Percentiles rank a stretch among this genome's conserved stretches.
These are phyloP conservation scores for Gossypium gossypioides DNA, from an alignment of 441 rosid species.

Conservation along the genomic window DNA sequence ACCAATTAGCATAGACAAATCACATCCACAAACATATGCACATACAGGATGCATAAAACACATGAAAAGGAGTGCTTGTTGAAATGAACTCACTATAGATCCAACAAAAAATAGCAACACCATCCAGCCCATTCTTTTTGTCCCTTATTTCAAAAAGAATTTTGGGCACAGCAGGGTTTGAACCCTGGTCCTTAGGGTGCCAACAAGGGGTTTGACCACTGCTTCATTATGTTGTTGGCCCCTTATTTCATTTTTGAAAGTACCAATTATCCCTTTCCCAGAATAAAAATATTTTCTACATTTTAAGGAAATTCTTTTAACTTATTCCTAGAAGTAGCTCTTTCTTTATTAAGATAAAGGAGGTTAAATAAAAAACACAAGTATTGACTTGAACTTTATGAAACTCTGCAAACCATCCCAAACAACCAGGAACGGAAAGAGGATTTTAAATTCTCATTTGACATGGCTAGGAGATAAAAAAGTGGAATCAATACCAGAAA, in stretches of 20 bases:
- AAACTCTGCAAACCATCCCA: not conserved
- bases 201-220: too few relatives aligned
- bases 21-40: not conserved
- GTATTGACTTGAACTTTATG: not conserved
- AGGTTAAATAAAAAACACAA: not conserved
- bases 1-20: not conserved
- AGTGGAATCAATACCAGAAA: slow-evolving; percentile 61
- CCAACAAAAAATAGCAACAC: not conserved
- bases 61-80: not conserved
- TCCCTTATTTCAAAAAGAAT: not conserved
- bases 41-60: not conserved
- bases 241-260: not conserved
- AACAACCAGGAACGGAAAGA: not conserved
- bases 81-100: not conserved
- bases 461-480: slow-evolving; percentile 7
- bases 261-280: not conserved
- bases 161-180: too few relatives aligned
- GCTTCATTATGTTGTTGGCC: not conserved
- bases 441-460: not conserved
- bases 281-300: not conserved
- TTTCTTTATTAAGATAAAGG: not conserved
- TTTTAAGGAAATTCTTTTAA: not conserved
- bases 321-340: not conserved
- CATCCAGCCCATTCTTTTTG: not conserved
- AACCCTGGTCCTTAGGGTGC: too few relatives aligned